A percentile compares a stretch with the other conserved stretches of the same genome.
Conservation (phyloP, 139 green algal species). For the Haematococcus lacustris region DNA sequence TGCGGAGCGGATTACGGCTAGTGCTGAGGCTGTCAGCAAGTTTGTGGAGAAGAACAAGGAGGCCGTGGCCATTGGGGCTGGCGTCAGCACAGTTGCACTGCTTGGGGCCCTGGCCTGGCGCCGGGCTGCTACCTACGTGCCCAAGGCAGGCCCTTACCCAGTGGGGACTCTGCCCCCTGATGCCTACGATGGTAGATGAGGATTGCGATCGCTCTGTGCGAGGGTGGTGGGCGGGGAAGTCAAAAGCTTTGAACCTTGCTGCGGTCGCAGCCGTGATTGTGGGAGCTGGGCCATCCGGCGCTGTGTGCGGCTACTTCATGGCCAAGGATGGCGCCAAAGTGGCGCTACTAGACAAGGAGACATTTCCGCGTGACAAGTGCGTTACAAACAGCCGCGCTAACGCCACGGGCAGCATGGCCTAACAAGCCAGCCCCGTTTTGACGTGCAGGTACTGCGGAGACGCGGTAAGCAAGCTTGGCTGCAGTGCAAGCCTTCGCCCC, state of each 20-base stretch:
- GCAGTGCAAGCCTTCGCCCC: too few relatives aligned
- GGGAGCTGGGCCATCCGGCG: slow-evolving; percentile 73
- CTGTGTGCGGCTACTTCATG: slow-evolving; percentile 64
- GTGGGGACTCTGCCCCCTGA: slow-evolving; percentile 54
- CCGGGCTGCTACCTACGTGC: slow-evolving; percentile 28
- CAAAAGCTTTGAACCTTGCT: not conserved
- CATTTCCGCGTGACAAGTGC: slow-evolving; percentile 66
- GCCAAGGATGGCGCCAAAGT: slow-evolving; percentile 68
- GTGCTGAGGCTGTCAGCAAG: not conserved
- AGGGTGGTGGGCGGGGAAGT: not conserved
- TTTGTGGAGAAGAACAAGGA: slow-evolving; percentile 36
- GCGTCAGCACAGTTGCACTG: slow-evolving; percentile 12
- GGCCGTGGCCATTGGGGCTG: slow-evolving; percentile 22
- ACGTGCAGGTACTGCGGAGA: slow-evolving; percentile 68
- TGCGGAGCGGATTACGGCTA: not conserved
- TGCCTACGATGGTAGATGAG: slow-evolving; percentile 64
- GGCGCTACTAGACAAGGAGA: slow-evolving; percentile 80
- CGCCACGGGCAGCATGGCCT: too few relatives aligned
- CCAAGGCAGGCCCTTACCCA: slow-evolving; percentile 43
- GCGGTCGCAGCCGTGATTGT: slow-evolving; percentile 60
- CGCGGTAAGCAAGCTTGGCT: slow-evolving; percentile 37
- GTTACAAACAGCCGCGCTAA: too few relatives aligned
- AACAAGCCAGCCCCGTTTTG: too few relatives aligned
- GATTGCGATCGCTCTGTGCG: not conserved
- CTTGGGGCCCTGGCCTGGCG: slow-evolving; percentile 23